A percentile compares a stretch with the other conserved stretches of the same genome.
phyloP scores from a whole-genome alignment of 352 stramenopile genomes.

The Pythium scleroteichum region DNA sequence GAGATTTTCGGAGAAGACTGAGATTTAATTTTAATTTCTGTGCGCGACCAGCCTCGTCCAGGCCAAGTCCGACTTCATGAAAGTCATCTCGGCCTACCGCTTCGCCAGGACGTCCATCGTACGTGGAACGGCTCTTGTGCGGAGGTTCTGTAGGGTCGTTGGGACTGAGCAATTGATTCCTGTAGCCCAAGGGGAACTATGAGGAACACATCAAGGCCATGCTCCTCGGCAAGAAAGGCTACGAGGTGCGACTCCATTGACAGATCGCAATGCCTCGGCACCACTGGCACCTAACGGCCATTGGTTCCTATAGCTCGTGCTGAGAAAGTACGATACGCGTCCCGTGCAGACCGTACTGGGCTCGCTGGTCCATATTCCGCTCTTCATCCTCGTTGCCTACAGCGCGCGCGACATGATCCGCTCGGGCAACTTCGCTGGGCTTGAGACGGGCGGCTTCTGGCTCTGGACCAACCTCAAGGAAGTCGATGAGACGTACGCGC shows the following conservation, averaged over 20 bases:
- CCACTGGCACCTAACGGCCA: not conserved
- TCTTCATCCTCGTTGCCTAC: constrained; percentile 77
- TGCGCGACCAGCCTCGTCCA: constrained; percentile 60
- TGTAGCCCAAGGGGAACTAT: constrained; percentile 22
- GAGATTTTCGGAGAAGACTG: too few relatives aligned
- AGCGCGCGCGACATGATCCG: constrained; percentile 78
- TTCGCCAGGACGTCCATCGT: constrained; percentile 73
- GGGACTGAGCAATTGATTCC: not conserved
- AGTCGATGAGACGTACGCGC: constrained; percentile 56
- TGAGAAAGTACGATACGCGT: constrained; percentile 77
- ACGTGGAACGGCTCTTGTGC: constrained; percentile 20
- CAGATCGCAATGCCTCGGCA: not conserved
- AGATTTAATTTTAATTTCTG: too few relatives aligned
- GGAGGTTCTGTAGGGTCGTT: not conserved
- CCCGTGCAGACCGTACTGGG: constrained; percentile 66
- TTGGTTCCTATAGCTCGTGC: constrained; percentile 35
- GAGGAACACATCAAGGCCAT: constrained; percentile 29
- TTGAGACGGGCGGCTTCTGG: constrained; percentile 63
- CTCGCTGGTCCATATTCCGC: constrained; percentile 64
- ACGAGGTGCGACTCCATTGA: constrained; percentile 17
- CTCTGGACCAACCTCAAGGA: constrained; percentile 72
- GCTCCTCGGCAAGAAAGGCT: constrained; percentile 28
- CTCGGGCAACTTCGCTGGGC: constrained; percentile 57
- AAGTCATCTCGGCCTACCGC: constrained; percentile 72
- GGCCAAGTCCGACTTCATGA: constrained; percentile 55